Evolutionary conservation across 1,284 basidiomycete species (phyloP).

Genomic region (Ustilago cynodontis): DNA sequence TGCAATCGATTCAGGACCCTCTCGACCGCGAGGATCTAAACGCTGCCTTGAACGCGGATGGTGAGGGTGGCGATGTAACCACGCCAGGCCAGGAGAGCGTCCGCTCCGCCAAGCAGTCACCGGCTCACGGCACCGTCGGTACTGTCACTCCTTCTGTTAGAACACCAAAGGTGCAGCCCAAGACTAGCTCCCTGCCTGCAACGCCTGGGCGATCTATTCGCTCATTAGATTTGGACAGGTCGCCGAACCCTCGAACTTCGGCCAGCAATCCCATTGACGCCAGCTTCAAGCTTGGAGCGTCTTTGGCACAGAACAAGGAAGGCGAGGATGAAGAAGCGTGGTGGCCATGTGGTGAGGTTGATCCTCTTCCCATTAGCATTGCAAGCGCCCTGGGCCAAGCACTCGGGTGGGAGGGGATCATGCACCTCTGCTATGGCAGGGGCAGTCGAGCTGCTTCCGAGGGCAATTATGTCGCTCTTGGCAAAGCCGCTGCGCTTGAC

Average conservation of each 20-base stretch:
- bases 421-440: slow-evolving; percentile 66
- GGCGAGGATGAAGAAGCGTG: slow-evolving; percentile 49
- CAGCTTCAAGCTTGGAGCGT: slow-evolving; percentile 39
- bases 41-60: not conserved
- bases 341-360: slow-evolving; percentile 60
- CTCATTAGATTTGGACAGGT: slow-evolving; percentile 46
- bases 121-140: slow-evolving; percentile 20
- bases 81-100: slow-evolving; percentile 25
- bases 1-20: slow-evolving; percentile 23
- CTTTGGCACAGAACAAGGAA: slow-evolving; percentile 18
- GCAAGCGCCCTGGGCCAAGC: slow-evolving; percentile 55
- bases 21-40: not conserved
- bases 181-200: slow-evolving; percentile 20
- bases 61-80: slow-evolving; percentile 12
- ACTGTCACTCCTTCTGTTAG: slow-evolving; percentile 29
- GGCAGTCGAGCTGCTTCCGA: slow-evolving; percentile 49
- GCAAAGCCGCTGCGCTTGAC: slow-evolving; percentile 61
- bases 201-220: slow-evolving; percentile 34
- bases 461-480: slow-evolving; percentile 52
- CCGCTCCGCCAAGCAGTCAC: slow-evolving; percentile 7
- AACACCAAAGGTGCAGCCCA: slow-evolving; percentile 39
- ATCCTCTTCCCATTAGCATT: slow-evolving; percentile 60
- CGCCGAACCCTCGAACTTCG: slow-evolving; percentile 13
- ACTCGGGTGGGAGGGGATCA: slow-evolving; percentile 67
- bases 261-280: slow-evolving; percentile 45